A percentile compares a stretch with the other conserved stretches of the same genome.
Conservation (phyloP, 768 basidiomycete species). For the Termitomyces sp. region DNA sequence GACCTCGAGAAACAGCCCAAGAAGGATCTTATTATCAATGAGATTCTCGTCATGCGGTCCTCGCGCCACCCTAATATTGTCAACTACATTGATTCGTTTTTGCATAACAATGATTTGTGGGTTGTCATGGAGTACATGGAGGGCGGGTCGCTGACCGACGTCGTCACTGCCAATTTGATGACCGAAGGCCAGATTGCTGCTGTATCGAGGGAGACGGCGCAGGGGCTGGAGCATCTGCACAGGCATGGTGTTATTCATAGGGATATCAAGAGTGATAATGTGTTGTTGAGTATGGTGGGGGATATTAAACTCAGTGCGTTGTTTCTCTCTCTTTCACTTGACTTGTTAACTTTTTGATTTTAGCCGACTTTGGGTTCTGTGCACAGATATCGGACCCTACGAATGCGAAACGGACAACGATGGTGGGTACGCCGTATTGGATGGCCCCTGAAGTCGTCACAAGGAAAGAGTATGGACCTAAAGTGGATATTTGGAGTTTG, state of each 20-base stretch:
- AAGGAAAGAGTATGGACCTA: conserved; percentile 94
- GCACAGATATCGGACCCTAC: conserved; percentile 91
- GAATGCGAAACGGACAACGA: conserved; percentile 90
- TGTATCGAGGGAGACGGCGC: conserved; percentile 86
- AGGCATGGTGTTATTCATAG: conserved; percentile 96
- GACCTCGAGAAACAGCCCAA: conserved; percentile 99
- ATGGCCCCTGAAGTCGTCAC: conserved; percentile 99
- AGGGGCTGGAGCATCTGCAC: conserved; percentile 93
- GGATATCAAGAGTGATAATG: conserved; percentile 99
- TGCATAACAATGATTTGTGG: conserved; percentile 98
- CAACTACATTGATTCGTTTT: conserved; percentile 98
- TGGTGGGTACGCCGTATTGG: conserved; percentile 99
- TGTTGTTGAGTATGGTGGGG: conserved; percentile 84
- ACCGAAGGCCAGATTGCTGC: conserved; percentile 98
- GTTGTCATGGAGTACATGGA: conserved; percentile 99
- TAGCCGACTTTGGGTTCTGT: conserved; percentile 98
- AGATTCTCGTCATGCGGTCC: conserved; percentile 98
- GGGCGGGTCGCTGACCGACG: conserved; percentile 90
- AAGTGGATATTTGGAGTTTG: conserved; percentile 97
- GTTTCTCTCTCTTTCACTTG: neutral
- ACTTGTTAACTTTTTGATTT: neutral
- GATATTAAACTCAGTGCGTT: conserved; percentile 97
- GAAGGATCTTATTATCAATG: conserved; percentile 99
- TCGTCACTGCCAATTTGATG: conserved; percentile 94
- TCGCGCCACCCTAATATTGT: conserved; percentile 98